phyloP scores from a whole-genome alignment of 2,329 filamentous ascomycete species.

The Apiospora phragmitis region DNA sequence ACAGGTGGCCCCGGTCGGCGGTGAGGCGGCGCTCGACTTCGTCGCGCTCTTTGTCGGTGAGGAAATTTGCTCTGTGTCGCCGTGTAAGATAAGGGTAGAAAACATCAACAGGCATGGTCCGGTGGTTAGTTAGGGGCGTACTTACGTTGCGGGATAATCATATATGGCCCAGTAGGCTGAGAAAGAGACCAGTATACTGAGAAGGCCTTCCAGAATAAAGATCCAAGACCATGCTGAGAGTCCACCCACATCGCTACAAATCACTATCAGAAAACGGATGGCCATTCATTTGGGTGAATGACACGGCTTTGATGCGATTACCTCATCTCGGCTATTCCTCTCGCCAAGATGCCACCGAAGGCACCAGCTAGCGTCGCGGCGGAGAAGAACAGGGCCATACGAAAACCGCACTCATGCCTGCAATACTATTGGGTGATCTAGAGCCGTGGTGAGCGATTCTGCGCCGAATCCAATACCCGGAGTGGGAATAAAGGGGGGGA shows the following conservation, averaged over 20 bases:
- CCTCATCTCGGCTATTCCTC: conserved; percentile 51
- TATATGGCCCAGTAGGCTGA: conserved; percentile 52
- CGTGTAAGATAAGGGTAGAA: conserved; percentile 39
- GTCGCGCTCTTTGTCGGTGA: conserved; percentile 42
- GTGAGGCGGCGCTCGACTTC: conserved; percentile 45
- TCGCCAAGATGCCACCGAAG: conserved; percentile 44
- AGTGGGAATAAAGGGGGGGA: too few species aligned
- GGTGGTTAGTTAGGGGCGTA: too few species aligned
- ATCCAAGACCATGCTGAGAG: conserved; percentile 70
- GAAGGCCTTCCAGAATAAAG: conserved; percentile 67
- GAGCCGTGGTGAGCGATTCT: neutral
- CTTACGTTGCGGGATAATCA: conserved; percentile 54
- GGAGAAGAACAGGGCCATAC: conserved; percentile 35
- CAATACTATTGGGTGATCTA: conserved; percentile 60
- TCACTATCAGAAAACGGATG: neutral
- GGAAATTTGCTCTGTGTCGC: conserved; percentile 50
- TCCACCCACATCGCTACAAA: conserved; percentile 35
- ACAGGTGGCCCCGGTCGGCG: conserved; percentile 50
- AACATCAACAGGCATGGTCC: too few species aligned
- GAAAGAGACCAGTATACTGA: conserved; percentile 50
- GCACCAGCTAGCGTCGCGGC: conserved; percentile 49
- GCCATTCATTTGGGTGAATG: neutral
- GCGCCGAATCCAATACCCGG: neutral
- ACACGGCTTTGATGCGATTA: conserved; percentile 11
- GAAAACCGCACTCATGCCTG: conserved; percentile 46